phyloP scores from a whole-genome alignment of 1,139 yeast genomes.

The Pichia kudriavzevii region DNA sequence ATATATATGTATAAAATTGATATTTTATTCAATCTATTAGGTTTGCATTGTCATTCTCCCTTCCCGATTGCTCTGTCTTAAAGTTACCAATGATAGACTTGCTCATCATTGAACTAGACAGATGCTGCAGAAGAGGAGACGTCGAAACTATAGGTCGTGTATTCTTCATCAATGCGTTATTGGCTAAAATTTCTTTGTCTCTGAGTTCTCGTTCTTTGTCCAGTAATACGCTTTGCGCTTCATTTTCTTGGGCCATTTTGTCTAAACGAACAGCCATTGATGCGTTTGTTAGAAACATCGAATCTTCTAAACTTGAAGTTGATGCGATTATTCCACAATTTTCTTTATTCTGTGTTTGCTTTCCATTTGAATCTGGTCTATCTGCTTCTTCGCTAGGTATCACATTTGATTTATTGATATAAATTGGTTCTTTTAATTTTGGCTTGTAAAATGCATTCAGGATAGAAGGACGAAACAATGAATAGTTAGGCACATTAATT shows the following conservation, averaged over 20 bases:
- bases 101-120: constrained; percentile 2
- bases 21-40: too few relatives aligned
- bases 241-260: constrained; percentile 14
- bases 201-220: constrained; percentile 6
- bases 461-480: constrained; percentile 18
- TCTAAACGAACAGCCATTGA: constrained; percentile 8
- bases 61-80: too few relatives aligned
- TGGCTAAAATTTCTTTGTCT: constrained; percentile 2
- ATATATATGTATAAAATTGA: too few relatives aligned
- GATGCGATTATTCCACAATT: too few relatives aligned
- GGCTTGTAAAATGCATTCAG: constrained; percentile 23
- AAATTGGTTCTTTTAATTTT: constrained; percentile 16
- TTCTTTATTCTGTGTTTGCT: too few relatives aligned
- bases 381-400: not conserved
- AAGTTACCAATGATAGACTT: too few relatives aligned
- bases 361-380: too few relatives aligned
- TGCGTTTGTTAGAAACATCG: constrained; percentile 3
- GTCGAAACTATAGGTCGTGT: constrained; percentile 2
- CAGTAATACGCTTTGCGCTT: constrained; percentile 4
- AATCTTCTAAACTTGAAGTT: not conserved
- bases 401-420: constrained; percentile 7
- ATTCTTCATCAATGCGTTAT: not conserved
- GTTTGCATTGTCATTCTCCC: too few relatives aligned
- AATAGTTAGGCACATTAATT: too few relatives aligned
- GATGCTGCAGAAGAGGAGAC: constrained; percentile 3